These are phyloP conservation scores for Melocanna baccifera DNA, from an alignment of 176 grass and related monocot genomes.

Conservation along the genomic window DNA sequence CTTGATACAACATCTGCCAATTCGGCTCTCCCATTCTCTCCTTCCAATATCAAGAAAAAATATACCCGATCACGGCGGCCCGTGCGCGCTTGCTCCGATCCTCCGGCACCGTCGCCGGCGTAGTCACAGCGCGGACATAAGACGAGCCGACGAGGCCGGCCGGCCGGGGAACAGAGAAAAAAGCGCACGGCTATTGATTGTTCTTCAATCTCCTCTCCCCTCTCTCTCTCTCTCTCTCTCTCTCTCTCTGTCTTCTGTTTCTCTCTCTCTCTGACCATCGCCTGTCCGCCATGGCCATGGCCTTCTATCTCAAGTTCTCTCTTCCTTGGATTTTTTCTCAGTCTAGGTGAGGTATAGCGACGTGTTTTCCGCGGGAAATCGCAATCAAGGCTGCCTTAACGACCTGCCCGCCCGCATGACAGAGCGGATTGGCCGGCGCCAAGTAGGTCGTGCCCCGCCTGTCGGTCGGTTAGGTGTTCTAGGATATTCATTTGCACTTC, in stretches of 20 bases:
- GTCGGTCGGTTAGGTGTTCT: neutral
- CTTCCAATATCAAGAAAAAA: neutral
- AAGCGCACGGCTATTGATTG: neutral
- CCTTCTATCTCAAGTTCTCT: neutral
- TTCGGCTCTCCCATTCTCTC: conserved; percentile 37
- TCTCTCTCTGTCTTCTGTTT: neutral
- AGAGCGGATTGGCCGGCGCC: conserved; percentile 27
- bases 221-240: neutral
- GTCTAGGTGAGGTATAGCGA: neutral
- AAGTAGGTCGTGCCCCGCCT: conserved; percentile 3
- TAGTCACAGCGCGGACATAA: neutral
- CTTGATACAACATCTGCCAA: conserved; percentile 67
- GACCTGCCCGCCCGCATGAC: conserved; percentile 29
- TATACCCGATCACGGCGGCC: neutral
- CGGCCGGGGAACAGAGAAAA: neutral
- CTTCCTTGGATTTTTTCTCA: conserved; percentile 8
- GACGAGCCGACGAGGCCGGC: neutral
- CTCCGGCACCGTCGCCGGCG: neutral
- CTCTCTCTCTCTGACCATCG: neutral
- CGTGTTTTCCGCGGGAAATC: conserved; percentile 23
- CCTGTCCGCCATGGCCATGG: neutral
- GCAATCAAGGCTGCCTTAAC: conserved; percentile 26
- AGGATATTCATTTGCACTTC: neutral
- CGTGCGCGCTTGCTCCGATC: neutral
- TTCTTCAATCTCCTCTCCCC: neutral